Conservation (phyloP, 225 moss, liverwort and hornwort species). For the Polytrichum commune region DNA sequence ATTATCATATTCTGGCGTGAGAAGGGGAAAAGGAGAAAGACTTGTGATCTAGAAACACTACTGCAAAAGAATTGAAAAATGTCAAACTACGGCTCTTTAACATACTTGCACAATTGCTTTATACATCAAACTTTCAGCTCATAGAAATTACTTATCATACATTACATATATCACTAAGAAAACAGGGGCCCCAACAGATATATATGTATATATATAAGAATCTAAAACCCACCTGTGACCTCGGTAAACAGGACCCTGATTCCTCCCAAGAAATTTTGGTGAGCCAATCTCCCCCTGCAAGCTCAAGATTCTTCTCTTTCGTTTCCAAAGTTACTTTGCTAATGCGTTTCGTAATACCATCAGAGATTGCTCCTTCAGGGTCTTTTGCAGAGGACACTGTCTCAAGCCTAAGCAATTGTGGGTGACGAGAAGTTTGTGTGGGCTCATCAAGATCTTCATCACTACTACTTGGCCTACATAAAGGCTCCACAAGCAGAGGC, state of each 20-base stretch:
- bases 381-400: slow-evolving; percentile 22
- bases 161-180: too few species aligned
- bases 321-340: slow-evolving; percentile 52
- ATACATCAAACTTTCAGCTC: too few species aligned
- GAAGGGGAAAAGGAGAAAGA: background rate
- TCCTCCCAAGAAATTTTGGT: slow-evolving; percentile 58
- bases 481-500: slow-evolving; percentile 68
- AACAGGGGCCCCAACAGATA: background rate
- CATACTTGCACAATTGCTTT: too few species aligned
- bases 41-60: too few species aligned
- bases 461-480: slow-evolving; percentile 42
- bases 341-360: slow-evolving; percentile 52
- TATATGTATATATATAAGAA: background rate
- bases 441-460: slow-evolving; percentile 24
- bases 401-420: slow-evolving; percentile 87
- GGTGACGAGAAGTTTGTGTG: slow-evolving; percentile 47
- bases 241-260: slow-evolving; percentile 27
- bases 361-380: slow-evolving; percentile 28
- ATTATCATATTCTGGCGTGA: background rate
- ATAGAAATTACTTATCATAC: too few species aligned
- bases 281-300: slow-evolving; percentile 79
- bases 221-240: slow-evolving; percentile 44
- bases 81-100: too few species aligned
- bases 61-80: too few species aligned
- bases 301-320: slow-evolving; percentile 65